Evolutionary conservation across 2,329 filamentous ascomycete species (phyloP).

Genomic region (Aspergillus sp.): DNA sequence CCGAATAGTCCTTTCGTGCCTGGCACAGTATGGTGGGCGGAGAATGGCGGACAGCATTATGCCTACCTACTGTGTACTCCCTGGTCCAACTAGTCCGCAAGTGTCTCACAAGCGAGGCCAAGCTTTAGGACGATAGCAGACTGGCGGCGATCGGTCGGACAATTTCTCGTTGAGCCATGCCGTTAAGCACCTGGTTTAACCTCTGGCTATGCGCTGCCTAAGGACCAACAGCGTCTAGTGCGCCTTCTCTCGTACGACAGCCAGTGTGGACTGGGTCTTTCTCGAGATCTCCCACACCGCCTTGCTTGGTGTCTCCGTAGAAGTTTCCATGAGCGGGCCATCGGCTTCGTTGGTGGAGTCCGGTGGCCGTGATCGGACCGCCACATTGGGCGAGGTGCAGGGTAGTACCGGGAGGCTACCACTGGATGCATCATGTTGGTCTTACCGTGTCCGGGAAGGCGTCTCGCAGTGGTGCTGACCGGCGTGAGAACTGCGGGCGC

Average conservation of each 20-base stretch:
- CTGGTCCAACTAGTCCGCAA: not conserved
- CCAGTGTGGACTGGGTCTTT: not conserved
- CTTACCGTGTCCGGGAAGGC: not conserved
- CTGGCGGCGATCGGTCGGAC: slow-evolving; percentile 9
- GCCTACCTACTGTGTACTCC: no score
- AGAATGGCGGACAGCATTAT: not conserved
- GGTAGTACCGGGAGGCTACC: slow-evolving; percentile 6
- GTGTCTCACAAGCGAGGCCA: slow-evolving; percentile 15
- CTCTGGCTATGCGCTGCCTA: slow-evolving; percentile 2
- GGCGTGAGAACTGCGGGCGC: not conserved
- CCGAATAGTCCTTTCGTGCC: not conserved
- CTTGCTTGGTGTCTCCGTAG: slow-evolving; percentile 19
- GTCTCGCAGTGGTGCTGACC: not conserved
- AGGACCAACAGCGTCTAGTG: slow-evolving; percentile 7
- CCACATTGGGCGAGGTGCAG: slow-evolving; percentile 30
- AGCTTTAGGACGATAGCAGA: slow-evolving; percentile 19
- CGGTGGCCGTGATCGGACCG: slow-evolving; percentile 27
- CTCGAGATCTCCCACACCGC: slow-evolving; percentile 17
- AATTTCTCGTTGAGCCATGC: slow-evolving; percentile 10
- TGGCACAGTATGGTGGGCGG: not conserved
- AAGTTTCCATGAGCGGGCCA: slow-evolving; percentile 31
- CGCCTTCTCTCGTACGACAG: not conserved
- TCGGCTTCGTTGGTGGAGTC: slow-evolving; percentile 23
- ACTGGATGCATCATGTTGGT: slow-evolving; percentile 12
- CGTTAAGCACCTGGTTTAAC: slow-evolving; percentile 5